Evolutionary conservation across 1,139 yeast species (phyloP).

Genomic region (Saccharomycopsis crataegensis): DNA sequence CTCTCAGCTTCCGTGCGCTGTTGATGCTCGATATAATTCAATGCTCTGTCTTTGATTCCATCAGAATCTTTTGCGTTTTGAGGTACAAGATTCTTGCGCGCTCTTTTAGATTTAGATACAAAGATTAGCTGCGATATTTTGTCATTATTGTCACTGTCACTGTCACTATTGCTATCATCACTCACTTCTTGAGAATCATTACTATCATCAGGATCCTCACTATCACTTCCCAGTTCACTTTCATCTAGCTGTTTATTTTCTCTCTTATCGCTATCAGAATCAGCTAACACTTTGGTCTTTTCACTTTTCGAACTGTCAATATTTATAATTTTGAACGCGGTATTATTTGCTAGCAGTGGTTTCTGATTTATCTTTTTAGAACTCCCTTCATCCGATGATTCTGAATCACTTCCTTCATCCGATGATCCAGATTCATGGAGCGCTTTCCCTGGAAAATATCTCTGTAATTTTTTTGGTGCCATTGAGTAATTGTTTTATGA

Average conservation of each 20-base stretch:
- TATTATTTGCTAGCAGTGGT: neutral
- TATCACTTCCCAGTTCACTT: conserved; percentile 19
- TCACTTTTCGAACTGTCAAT: neutral
- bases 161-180: conserved; percentile 5
- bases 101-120: conserved; percentile 18
- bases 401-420: neutral
- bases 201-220: conserved; percentile 17
- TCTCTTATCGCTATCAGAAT: neutral
- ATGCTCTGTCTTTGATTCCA: conserved; percentile 24
- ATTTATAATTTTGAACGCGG: neutral
- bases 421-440: neutral
- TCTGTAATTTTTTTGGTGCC: neutral
- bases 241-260: conserved; percentile 8
- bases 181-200: conserved; percentile 18
- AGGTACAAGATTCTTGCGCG: conserved; percentile 17
- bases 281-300: neutral
- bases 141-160: conserved; percentile 19
- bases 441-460: neutral
- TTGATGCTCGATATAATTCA: conserved; percentile 27
- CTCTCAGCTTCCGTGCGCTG: conserved; percentile 25
- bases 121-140: conserved; percentile 23
- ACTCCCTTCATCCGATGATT: neutral
- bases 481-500: too few species aligned
- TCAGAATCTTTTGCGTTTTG: neutral
- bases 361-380: neutral